A percentile compares a stretch with the other conserved stretches of the same genome.
phyloP scores from a whole-genome alignment of 805 yeast species.

The Teunomyces pallodes region DNA sequence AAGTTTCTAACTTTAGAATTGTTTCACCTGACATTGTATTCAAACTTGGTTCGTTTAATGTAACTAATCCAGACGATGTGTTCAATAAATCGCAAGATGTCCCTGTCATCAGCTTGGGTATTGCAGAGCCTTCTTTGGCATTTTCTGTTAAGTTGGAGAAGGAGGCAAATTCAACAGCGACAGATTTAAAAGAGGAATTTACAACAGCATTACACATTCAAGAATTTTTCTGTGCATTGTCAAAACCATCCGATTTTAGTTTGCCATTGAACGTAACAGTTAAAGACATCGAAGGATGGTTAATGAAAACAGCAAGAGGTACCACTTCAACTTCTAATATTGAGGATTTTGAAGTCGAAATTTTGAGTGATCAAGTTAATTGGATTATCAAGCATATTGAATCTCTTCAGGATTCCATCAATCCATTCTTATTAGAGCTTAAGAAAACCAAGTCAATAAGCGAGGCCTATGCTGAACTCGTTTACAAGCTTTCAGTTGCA shows the following conservation, averaged over 20 bases:
- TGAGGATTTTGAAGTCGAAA: slow-evolving; percentile 16
- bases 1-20: slow-evolving; percentile 45
- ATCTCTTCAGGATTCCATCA: slow-evolving; percentile 9
- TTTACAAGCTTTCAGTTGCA: slow-evolving; percentile 41
- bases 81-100: slow-evolving; percentile 26
- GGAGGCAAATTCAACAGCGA: slow-evolving; percentile 4
- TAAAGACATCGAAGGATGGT: slow-evolving; percentile 39
- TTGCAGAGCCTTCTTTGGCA: slow-evolving; percentile 37
- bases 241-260: slow-evolving; percentile 19
- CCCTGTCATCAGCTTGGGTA: slow-evolving; percentile 23
- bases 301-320: slow-evolving; percentile 14
- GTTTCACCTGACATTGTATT: slow-evolving; percentile 46
- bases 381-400: slow-evolving; percentile 21
- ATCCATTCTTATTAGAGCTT: slow-evolving; percentile 18
- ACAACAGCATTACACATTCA: slow-evolving; percentile 33
- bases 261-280: slow-evolving; percentile 16
- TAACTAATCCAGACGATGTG: slow-evolving; percentile 17
- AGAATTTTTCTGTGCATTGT: slow-evolving; percentile 20
- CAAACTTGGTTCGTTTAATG: slow-evolving; percentile 32
- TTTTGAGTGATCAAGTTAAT: slow-evolving; percentile 17
- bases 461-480: slow-evolving; percentile 31
- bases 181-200: slow-evolving; percentile 6
- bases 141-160: slow-evolving; percentile 18
- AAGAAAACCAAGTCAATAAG: slow-evolving; percentile 7
- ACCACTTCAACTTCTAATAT: slow-evolving; percentile 17